Evolutionary conservation across 257 asterid species (phyloP).

Genomic region (Solanum paucissectum): DNA sequence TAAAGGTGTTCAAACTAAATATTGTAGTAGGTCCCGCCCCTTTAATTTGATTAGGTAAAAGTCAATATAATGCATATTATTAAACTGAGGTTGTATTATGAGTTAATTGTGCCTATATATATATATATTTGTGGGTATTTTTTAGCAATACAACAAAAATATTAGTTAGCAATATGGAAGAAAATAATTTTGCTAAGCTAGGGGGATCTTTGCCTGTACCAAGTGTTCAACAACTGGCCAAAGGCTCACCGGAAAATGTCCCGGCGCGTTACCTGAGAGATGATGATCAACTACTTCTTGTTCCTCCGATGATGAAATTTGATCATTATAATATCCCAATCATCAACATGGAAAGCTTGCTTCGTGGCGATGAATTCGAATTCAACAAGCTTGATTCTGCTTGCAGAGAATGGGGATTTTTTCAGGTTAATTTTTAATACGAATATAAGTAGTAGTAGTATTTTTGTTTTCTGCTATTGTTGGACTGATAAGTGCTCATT

Average conservation of each 20-base stretch:
- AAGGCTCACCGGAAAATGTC: background rate
- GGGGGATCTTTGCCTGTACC: background rate
- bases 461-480: background rate
- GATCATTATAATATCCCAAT: background rate
- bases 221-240: background rate
- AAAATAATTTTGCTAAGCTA: background rate
- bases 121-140: background rate
- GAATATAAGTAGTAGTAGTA: fast-evolving
- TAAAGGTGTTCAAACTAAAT: too few relatives aligned
- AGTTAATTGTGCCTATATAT: background rate
- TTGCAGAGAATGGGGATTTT: background rate
- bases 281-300: background rate
- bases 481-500: too few relatives aligned
- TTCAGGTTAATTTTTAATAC: background rate
- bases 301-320: background rate
- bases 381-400: background rate
- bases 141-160: background rate
- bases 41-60: background rate
- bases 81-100: background rate
- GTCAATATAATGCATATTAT: background rate
- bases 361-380: background rate
- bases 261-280: background rate
- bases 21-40: background rate
- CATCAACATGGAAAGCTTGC: background rate
- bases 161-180: background rate